phyloP scores from a whole-genome alignment of 2,329 filamentous ascomycete species.

The Xylaria sp. region DNA sequence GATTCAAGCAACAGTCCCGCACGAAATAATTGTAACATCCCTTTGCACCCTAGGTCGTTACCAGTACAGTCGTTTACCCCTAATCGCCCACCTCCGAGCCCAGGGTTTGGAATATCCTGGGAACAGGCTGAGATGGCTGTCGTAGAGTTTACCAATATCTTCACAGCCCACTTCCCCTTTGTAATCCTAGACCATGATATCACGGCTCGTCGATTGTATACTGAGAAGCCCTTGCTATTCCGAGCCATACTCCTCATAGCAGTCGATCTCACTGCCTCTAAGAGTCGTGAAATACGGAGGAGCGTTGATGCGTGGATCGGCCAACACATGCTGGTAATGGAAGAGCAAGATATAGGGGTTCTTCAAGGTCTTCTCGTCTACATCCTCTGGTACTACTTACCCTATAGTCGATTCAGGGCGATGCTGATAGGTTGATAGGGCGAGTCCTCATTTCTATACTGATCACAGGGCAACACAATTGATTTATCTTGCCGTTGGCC shows the following conservation, averaged over 20 bases:
- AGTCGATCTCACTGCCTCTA: constrained; percentile 39
- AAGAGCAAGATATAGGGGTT: constrained; percentile 49
- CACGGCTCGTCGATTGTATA: constrained; percentile 40
- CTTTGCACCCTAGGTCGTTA: neutral
- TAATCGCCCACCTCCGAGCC: constrained; percentile 11
- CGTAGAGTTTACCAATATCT: constrained; percentile 42
- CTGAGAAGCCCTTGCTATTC: constrained; percentile 48
- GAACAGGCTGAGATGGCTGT: constrained; percentile 45
- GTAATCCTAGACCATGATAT: constrained; percentile 41
- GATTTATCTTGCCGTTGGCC: constrained; percentile 49
- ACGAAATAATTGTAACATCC: neutral
- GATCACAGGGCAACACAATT: constrained; percentile 46
- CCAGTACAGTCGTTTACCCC: neutral
- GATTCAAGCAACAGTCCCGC: neutral
- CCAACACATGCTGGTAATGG: constrained; percentile 49
- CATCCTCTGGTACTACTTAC: constrained; percentile 50
- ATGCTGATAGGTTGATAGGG: constrained; percentile 37
- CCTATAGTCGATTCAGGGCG: too few relatives aligned
- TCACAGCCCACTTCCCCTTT: constrained; percentile 48
- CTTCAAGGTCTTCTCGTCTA: constrained; percentile 54
- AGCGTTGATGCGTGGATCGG: constrained; percentile 50
- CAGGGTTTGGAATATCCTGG: constrained; percentile 49
- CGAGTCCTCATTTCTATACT: constrained; percentile 43
- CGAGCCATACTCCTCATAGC: constrained; percentile 48
- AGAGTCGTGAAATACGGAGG: constrained; percentile 48